A percentile compares a stretch with the other conserved stretches of the same genome.
Evolutionary conservation across 768 basidiomycete genomes (phyloP).

Genomic region (Auriculariales sp.): DNA sequence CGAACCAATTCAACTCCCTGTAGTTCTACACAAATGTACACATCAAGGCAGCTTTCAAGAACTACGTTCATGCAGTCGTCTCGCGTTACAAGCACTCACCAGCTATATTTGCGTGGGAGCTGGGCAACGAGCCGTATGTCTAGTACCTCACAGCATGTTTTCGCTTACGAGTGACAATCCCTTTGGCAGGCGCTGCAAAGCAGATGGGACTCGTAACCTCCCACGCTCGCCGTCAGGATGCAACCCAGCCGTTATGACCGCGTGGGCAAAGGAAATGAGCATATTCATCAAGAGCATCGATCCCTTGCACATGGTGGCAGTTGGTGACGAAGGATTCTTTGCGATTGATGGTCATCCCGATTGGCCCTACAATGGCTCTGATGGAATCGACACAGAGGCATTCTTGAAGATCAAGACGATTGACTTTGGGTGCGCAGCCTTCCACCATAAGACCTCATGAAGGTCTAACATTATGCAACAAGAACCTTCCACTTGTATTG

Average conservation of each 20-base stretch:
- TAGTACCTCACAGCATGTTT: not conserved
- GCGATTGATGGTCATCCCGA: not conserved
- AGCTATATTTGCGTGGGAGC: slow-evolving; percentile 9
- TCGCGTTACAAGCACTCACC: slow-evolving; percentile 6
- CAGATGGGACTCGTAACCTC: slow-evolving; percentile 10
- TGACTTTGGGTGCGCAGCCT: slow-evolving; percentile 9
- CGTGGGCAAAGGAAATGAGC: slow-evolving; percentile 9
- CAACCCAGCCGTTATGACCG: slow-evolving; percentile 7
- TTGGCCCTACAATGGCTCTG: not conserved
- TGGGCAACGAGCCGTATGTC: slow-evolving; percentile 5
- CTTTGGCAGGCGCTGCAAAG: slow-evolving; percentile 6
- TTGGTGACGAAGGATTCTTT: slow-evolving; percentile 11
- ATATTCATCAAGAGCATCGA: slow-evolving; percentile 11
- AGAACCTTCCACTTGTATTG: slow-evolving; percentile 9
- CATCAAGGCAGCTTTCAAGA: slow-evolving; percentile 9
- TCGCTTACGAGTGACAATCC: not conserved
- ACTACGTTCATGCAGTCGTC: slow-evolving; percentile 8
- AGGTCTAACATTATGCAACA: too few species aligned
- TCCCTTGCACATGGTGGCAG: slow-evolving; percentile 9
- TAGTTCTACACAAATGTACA: slow-evolving; percentile 8
- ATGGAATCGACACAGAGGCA: slow-evolving; percentile 8
- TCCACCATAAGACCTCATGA: too few species aligned
- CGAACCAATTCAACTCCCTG: not conserved
- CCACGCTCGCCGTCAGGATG: slow-evolving; percentile 8
- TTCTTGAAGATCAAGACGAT: slow-evolving; percentile 1